Percentiles rank a stretch among this genome's conserved stretches.
Evolutionary conservation across 129 eudicot species (phyloP).

Genomic region (Saposhnikovia divaricata): DNA sequence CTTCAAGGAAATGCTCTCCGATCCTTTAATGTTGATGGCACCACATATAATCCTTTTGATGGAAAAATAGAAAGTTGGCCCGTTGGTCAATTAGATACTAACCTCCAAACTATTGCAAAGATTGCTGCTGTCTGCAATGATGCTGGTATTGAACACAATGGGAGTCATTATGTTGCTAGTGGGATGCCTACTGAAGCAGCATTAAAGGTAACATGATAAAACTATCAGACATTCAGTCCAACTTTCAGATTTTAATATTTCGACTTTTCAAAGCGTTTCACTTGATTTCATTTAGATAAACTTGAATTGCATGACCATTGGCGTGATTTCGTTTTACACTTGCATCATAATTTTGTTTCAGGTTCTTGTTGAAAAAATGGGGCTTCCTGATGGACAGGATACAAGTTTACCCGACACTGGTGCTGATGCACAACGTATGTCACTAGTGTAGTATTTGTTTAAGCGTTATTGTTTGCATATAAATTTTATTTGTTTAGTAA

Average conservation of each 20-base stretch:
- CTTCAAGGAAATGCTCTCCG: slow-evolving; percentile 18
- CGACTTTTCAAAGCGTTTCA: not conserved
- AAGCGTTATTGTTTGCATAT: not conserved
- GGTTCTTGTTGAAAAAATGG: slow-evolving; percentile 97
- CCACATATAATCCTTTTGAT: slow-evolving; percentile 64
- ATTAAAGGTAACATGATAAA: slow-evolving; percentile 43
- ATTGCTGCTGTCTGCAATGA: slow-evolving; percentile 20
- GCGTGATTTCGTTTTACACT: not conserved
- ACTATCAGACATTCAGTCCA: not conserved
- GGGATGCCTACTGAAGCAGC: slow-evolving; percentile 99
- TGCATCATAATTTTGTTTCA: not conserved
- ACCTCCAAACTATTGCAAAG: slow-evolving; percentile 18
- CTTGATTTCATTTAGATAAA: not conserved
- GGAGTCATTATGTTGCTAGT: slow-evolving; percentile 56
- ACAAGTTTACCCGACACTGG: slow-evolving; percentile 27
- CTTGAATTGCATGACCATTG: not conserved
- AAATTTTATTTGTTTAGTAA: not conserved
- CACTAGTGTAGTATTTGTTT: not conserved
- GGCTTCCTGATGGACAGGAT: slow-evolving; percentile 52
- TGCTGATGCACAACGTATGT: slow-evolving; percentile 38
- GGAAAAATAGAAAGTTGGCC: slow-evolving; percentile 81
- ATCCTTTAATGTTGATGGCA: slow-evolving; percentile 14
- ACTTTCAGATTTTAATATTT: not conserved
- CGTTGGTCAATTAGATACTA: slow-evolving; percentile 36
- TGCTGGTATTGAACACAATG: slow-evolving; percentile 24